Base-by-base conservation (phyloP, 768 basidiomycete genomes). In the Leccinum arenicola region DNA sequence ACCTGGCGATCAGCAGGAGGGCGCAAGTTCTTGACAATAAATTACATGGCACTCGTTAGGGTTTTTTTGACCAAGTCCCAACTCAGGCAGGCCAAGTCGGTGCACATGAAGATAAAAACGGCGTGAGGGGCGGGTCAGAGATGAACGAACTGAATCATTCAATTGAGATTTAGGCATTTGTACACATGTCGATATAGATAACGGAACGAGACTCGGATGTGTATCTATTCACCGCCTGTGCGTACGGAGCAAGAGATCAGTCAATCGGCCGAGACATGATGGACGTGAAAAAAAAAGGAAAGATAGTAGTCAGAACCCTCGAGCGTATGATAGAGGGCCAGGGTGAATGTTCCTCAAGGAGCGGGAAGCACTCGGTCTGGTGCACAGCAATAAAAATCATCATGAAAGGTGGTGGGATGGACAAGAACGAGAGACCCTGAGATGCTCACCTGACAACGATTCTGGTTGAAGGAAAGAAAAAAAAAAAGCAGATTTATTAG, bases 21-120 rank as follows among this genome's bases (percentile, higher is more conserved):
- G 33, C 33, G 33, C 33, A 33, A 4, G 33, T 33, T 33, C 33
- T 33, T 5, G 33, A 33, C 33, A 0, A 33, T 33, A 12, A 4
- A 33, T 36, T 4, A 50, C 15, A 21, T 15, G 3, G 52, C n/a
- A 21, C 52, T 25, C 10, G n/a, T n/a, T 11, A 92, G 92, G 92
- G 0, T 93, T 33, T 4, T 33, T 11, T 33, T 33, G 33, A 89
- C 68, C 90, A 93, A 31, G 11, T 31, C 0, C 69, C 92, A 93
- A 66, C 79, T 94, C 21, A 94, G 90, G 15, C 78, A 85, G 61
- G 84, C 87, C 6, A 93, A 93, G 75, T 85, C 82, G 1, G 84
- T 93, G 19, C 84, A 92, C 67, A 91, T 93, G 88, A 92, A 93
- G 76, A 82, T 89, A 54, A 84, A 83, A 66, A 89, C 83, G 11